A percentile compares a stretch with the other conserved stretches of the same genome.
Evolutionary conservation across 805 yeast species (phyloP).

Genomic region (Starmerella powellii): DNA sequence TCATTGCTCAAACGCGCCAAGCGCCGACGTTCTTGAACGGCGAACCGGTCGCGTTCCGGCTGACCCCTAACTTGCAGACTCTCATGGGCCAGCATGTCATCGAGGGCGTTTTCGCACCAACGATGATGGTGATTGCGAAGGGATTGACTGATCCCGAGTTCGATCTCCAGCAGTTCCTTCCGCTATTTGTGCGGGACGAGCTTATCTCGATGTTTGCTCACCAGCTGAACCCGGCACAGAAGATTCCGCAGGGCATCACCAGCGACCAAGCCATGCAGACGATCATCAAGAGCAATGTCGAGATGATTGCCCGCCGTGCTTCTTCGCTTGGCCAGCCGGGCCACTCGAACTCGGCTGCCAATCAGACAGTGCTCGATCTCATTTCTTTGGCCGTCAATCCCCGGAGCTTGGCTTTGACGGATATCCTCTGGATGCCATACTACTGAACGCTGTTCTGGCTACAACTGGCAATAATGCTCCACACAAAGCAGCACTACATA

Average conservation of each 20-base stretch:
- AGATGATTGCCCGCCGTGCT: conserved; percentile 66
- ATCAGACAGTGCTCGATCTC: conserved; percentile 80
- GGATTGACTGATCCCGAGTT: conserved; percentile 85
- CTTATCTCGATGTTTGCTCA: conserved; percentile 71
- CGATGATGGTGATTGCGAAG: conserved; percentile 72
- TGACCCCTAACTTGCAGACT: conserved; percentile 90
- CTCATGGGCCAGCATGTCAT: conserved; percentile 87
- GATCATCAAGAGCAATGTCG: conserved; percentile 79
- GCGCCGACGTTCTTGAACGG: conserved; percentile 81
- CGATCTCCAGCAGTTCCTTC: conserved; percentile 79
- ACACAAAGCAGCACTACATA: too few species aligned
- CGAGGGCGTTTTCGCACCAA: conserved; percentile 82
- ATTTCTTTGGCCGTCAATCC: conserved; percentile 94
- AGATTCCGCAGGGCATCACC: conserved; percentile 45
- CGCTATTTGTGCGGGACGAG: conserved; percentile 93
- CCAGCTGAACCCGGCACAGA: conserved; percentile 59
- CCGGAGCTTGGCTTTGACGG: conserved; percentile 80
- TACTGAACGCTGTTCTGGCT: conserved; percentile 33
- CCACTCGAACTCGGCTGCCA: conserved; percentile 53
- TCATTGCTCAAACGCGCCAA: conserved; percentile 36
- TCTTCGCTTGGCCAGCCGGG: conserved; percentile 59
- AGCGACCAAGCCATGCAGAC: conserved; percentile 77
- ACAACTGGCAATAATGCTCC: too few species aligned
- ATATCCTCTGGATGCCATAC: conserved; percentile 92
- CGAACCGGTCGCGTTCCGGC: conserved; percentile 89